Evolutionary conservation across 2,329 filamentous ascomycete genomes (phyloP), one percentile per base, ranked within the genome.

Genomic region (Talaromyces amestolkiae): DNA sequence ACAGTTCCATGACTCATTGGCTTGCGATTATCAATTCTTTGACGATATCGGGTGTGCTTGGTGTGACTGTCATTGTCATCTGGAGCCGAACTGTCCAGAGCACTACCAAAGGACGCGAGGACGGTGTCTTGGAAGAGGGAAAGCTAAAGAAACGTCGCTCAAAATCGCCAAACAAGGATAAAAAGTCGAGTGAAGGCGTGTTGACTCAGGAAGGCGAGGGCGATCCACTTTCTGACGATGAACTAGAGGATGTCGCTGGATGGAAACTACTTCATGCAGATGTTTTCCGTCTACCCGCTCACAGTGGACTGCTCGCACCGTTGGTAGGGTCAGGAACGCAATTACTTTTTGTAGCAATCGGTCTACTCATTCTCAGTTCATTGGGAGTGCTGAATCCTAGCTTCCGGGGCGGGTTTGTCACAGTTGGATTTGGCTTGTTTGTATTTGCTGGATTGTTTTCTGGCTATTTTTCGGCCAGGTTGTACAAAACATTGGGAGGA

Each of bases 261-360:
- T 96, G 92, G 92, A 96, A 96, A 76, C 82, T 95, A 17, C 83
- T 96, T 2, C 91, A 96, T 72, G 91, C 86, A n/a, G 92, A 96
- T 76, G 91, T 96, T 3, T 96, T 96, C 80, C 86, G 92, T 56
- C 82, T 88, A 31, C 92, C 92, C 0, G 77, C 82, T 2, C 86
- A 87, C 68, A 91, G 91, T 33, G 86, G 87, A 61, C 81, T 96
- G 2, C 83, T 96, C 45, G 91, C 92, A 0, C 92, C 92, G 1
- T 80, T 96, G 8, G 83, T 96, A 22, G 93, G 93, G 3, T 96
- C 92, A 1, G 92, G 92, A 49, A 92, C 91, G 83, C 92, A 97
- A 78, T 84, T 96, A 1, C 82, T 96, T 11, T 93, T 94, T 77
- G 93, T 95, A 89, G 85, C 88, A 1, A 78, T 88, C 45, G 90